Conservation (phyloP, 768 basidiomycete genomes). For the Lentinula guzmanii region DNA sequence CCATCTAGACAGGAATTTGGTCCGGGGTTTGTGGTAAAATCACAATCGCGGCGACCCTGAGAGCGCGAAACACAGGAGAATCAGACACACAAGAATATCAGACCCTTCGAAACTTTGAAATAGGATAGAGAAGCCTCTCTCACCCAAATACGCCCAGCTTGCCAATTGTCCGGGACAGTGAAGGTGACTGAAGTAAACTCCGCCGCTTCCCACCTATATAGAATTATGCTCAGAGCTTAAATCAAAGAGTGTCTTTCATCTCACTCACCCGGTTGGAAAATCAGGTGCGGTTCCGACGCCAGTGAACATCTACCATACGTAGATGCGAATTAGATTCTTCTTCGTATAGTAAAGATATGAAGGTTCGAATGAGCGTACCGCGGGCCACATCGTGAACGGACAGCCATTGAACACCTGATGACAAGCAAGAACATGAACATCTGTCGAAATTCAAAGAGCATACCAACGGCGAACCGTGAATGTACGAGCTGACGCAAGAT, state of each 20-base stretch:
- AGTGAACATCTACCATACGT: constrained; percentile 46
- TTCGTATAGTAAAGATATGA: constrained; percentile 33
- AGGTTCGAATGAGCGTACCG: constrained; percentile 14
- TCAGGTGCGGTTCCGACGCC: constrained; percentile 42
- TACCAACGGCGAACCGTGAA: not conserved
- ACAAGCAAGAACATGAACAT: not conserved
- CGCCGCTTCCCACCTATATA: constrained; percentile 17
- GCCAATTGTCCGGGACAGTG: constrained; percentile 44
- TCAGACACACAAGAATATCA: constrained; percentile 13
- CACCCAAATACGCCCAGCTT: constrained; percentile 49
- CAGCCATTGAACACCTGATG: constrained; percentile 34
- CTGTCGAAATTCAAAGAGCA: not conserved
- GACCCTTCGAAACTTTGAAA: not conserved
- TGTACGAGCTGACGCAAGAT: not conserved
- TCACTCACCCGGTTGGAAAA: constrained; percentile 13
- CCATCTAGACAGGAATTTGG: constrained; percentile 41
- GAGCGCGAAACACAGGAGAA: constrained; percentile 6
- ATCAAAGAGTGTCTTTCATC: not conserved
- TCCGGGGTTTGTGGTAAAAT: constrained; percentile 34
- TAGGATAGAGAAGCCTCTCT: not conserved
- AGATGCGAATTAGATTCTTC: not conserved
- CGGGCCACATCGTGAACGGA: constrained; percentile 44
- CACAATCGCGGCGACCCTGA: constrained; percentile 40
- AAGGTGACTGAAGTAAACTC: constrained; percentile 24
- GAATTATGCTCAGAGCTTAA: not conserved